Percentiles rank a stretch among this genome's conserved stretches.
Conservation (phyloP, 768 basidiomycete species). For the Calocera cornea region DNA sequence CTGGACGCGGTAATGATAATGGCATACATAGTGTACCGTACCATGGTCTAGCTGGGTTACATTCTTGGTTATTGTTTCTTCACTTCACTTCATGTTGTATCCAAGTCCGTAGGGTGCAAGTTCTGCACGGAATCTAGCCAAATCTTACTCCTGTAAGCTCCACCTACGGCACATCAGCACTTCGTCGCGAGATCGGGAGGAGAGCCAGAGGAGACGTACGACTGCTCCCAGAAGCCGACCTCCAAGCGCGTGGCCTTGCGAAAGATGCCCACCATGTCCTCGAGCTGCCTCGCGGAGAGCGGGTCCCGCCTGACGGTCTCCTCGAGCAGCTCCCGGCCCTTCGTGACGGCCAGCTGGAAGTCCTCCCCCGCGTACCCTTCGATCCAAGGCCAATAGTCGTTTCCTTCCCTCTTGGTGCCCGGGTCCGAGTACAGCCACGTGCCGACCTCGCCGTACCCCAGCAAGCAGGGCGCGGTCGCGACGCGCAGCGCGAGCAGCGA, state of each 20-base stretch:
- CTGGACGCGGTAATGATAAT: too few relatives aligned
- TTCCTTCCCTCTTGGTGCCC: slow-evolving; percentile 33
- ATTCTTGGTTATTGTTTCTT: background rate
- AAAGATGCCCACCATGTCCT: background rate
- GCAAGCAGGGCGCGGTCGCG: slow-evolving; percentile 68
- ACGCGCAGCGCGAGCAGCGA: slow-evolving; percentile 62
- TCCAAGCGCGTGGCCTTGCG: background rate
- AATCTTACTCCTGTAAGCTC: background rate
- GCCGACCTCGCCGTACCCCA: slow-evolving; percentile 89
- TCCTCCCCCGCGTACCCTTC: slow-evolving; percentile 55
- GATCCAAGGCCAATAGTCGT: slow-evolving; percentile 22
- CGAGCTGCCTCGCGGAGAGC: background rate
- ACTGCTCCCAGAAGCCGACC: background rate
- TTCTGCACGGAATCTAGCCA: background rate
- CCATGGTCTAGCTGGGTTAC: too few relatives aligned
- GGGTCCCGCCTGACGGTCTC: background rate
- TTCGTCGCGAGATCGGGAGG: background rate
- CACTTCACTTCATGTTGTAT: background rate
- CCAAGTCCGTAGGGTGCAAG: background rate
- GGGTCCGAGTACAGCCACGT: slow-evolving; percentile 60
- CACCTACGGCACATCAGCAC: background rate
- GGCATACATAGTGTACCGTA: too few relatives aligned
- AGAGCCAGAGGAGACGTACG: background rate
- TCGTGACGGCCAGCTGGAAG: slow-evolving; percentile 59
- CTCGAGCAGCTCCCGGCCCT: slow-evolving; percentile 27